Percentiles rank a stretch among this genome's conserved stretches.
Conservation (phyloP, 495 filamentous ascomycete genomes). For the Extremus antarcticus region DNA sequence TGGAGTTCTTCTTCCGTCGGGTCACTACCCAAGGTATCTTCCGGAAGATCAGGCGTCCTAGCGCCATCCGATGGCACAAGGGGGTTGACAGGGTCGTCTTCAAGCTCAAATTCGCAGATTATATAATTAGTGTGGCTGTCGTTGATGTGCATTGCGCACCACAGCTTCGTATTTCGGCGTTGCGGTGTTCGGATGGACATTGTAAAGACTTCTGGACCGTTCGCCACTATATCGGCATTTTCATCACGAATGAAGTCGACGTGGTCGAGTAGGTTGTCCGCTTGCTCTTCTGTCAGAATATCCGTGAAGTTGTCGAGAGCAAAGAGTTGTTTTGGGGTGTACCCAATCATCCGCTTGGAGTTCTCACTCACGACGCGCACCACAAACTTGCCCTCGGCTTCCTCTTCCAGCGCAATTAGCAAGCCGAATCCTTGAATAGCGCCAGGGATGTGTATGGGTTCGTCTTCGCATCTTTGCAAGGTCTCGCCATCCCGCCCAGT, state of each 20-base stretch:
- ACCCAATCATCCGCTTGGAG: slow-evolving; percentile 62
- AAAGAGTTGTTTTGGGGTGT: slow-evolving; percentile 70
- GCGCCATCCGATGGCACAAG: slow-evolving; percentile 48
- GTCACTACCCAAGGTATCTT: slow-evolving; percentile 60
- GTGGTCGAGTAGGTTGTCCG: slow-evolving; percentile 72
- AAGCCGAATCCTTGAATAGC: slow-evolving; percentile 82
- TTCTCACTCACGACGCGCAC: slow-evolving; percentile 86
- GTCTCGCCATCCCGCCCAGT: slow-evolving; percentile 61
- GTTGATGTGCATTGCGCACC: slow-evolving; percentile 80
- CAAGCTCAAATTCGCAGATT: slow-evolving; percentile 86
- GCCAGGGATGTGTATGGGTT: slow-evolving; percentile 85
- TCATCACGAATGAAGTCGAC: slow-evolving; percentile 79
- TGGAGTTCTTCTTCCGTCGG: slow-evolving; percentile 62
- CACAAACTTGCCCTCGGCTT: slow-evolving; percentile 51
- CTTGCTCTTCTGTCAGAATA: slow-evolving; percentile 71
- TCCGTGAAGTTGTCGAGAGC: slow-evolving; percentile 62
- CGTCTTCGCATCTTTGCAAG: slow-evolving; percentile 78
- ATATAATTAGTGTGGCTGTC: slow-evolving; percentile 54
- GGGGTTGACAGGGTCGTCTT: slow-evolving; percentile 68
- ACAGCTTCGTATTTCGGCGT: slow-evolving; percentile 52
- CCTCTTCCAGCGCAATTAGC: slow-evolving; percentile 65
- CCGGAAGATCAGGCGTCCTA: slow-evolving; percentile 45
- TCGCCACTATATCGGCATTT: slow-evolving; percentile 54
- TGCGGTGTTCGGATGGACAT: slow-evolving; percentile 51
- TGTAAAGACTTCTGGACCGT: slow-evolving; percentile 81